These are phyloP conservation scores for Linum trigynum DNA, from an alignment of 345 rosid genomes.

Conservation along the genomic window DNA sequence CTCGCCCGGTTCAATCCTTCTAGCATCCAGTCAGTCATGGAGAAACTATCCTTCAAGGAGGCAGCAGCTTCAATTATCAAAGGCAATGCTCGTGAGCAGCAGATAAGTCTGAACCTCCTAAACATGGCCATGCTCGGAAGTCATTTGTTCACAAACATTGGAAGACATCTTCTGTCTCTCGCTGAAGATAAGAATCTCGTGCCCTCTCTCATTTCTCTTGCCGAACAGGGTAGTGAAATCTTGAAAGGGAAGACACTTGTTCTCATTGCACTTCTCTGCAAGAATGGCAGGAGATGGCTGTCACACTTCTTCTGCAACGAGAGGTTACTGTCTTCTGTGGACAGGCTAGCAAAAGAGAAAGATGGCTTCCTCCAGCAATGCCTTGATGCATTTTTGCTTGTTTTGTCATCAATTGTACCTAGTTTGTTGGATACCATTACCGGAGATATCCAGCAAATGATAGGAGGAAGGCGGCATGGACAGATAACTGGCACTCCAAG, in stretches of 20 bases:
- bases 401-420: conserved; percentile 62
- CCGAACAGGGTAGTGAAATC: conserved; percentile 86
- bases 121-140: conserved; percentile 79
- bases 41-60: conserved; percentile 75
- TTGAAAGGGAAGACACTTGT: conserved; percentile 72
- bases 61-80: conserved; percentile 62
- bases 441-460: conserved; percentile 72
- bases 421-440: conserved; percentile 60
- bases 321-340: conserved; percentile 67
- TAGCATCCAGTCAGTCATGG: conserved; percentile 63
- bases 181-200: conserved; percentile 76
- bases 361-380: conserved; percentile 68
- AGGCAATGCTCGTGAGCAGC: conserved; percentile 90
- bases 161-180: conserved; percentile 61
- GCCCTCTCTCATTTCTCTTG: conserved; percentile 60
- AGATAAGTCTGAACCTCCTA: conserved; percentile 77
- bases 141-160: conserved; percentile 59
- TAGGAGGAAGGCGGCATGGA: conserved; percentile 81
- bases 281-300: conserved; percentile 75
- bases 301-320: conserved; percentile 68
- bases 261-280: conserved; percentile 80
- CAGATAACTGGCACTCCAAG: conserved; percentile 47
- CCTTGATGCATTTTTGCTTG: conserved; percentile 57
- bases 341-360: conserved; percentile 83
- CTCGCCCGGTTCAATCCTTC: conserved; percentile 77